Percentiles rank a stretch among this genome's conserved stretches.
phyloP scores from a whole-genome alignment of 257 asterid genomes.

The Plectranthus barbatus region DNA sequence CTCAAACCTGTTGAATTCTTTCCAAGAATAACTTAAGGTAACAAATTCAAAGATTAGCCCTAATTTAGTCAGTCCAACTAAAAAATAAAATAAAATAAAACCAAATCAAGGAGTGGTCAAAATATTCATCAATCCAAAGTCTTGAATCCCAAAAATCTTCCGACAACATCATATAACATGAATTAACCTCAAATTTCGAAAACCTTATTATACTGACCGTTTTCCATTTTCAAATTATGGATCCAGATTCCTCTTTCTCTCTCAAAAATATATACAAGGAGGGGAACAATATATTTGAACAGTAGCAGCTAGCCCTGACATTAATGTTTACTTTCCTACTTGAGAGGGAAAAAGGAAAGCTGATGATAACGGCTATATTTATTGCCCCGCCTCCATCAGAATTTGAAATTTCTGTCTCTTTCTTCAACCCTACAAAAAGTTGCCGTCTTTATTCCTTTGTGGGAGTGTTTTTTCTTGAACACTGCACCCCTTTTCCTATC shows the following conservation, averaged over 20 bases:
- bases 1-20: not conserved
- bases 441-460: conserved; percentile 16
- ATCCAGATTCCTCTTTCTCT: conserved; percentile 32
- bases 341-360: not conserved
- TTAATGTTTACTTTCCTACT: conserved; percentile 1
- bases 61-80: no score
- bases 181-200: no score
- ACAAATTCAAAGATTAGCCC: no score
- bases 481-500: conserved; percentile 25
- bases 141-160: no score
- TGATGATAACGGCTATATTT: conserved; percentile 49
- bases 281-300: not conserved
- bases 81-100: no score
- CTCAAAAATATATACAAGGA: not conserved
- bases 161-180: no score
- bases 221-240: conserved; percentile 29
- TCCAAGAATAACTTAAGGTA: no score
- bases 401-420: conserved; percentile 45
- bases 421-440: conserved; percentile 28
- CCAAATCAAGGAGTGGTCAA: no score
- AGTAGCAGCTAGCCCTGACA: conserved; percentile 25
- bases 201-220: conserved; percentile 28
- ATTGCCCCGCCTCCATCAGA: conserved; percentile 32
- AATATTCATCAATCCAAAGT: no score
- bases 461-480: conserved; percentile 48